These are phyloP conservation scores for Heritiera fomes DNA, from an alignment of 345 rosid species.

Conservation along the genomic window DNA sequence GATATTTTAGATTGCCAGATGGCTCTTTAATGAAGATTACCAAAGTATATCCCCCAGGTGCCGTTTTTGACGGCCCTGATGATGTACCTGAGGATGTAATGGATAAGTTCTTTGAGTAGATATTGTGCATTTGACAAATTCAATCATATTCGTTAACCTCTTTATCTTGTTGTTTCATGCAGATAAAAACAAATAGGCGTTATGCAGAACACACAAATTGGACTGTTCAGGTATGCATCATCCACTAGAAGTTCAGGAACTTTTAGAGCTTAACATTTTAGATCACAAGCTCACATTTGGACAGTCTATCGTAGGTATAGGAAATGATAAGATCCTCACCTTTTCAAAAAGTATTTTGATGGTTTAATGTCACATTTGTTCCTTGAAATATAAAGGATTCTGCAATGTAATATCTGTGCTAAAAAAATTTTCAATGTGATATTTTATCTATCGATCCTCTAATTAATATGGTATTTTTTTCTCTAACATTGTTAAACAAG, in stretches of 20 bases:
- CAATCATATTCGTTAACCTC: conserved; percentile 13
- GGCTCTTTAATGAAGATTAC: conserved; percentile 93
- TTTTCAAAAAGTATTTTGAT: background rate
- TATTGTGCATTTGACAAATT: background rate
- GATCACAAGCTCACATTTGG: background rate
- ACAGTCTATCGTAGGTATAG: background rate
- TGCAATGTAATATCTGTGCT: too few relatives aligned
- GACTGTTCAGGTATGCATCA: conserved; percentile 76
- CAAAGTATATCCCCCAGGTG: conserved; percentile 92
- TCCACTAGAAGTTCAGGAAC: background rate
- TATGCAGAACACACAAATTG: conserved; percentile 92
- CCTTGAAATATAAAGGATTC: too few relatives aligned
- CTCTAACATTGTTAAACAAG: too few relatives aligned
- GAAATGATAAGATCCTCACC: background rate
- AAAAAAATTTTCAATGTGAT: too few relatives aligned
- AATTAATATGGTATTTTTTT: too few relatives aligned
- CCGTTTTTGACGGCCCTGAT: conserved; percentile 75
- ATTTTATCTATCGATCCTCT: too few relatives aligned
- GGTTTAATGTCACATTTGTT: too few relatives aligned
- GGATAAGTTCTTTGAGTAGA: conserved; percentile 16
- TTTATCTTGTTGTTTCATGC: conserved; percentile 28
- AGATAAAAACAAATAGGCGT: conserved; percentile 84
- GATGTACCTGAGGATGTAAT: conserved; percentile 97
- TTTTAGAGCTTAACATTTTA: background rate
- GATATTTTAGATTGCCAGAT: conserved; percentile 70